Evolutionary conservation across 306 rosid species (phyloP).

Genomic region (Dicorynia guianensis): DNA sequence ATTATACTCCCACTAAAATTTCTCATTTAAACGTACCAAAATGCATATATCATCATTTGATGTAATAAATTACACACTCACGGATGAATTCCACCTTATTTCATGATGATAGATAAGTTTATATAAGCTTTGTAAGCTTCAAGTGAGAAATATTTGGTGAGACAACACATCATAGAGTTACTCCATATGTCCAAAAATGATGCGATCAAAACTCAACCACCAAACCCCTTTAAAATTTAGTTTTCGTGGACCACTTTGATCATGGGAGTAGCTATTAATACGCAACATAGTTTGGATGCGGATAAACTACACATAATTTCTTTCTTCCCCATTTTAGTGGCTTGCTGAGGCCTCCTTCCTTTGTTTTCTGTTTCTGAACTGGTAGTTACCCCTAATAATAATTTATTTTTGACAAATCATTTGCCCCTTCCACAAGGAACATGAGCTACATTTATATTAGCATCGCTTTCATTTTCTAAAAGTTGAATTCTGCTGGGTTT

Average conservation of each 20-base stretch:
- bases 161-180: no score
- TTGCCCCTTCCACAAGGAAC: constrained; percentile 40
- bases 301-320: constrained; percentile 25
- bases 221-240: no score
- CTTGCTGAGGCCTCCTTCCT: constrained; percentile 15
- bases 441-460: constrained; percentile 40
- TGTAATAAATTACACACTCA: no score
- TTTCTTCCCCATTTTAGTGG: constrained; percentile 2
- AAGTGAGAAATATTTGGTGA: no score
- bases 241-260: neutral
- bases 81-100: no score
- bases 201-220: no score
- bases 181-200: no score
- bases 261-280: neutral
- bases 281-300: constrained; percentile 4
- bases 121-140: no score
- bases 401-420: neutral
- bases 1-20: no score
- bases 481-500: constrained; percentile 15
- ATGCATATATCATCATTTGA: no score
- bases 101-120: no score
- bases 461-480: constrained; percentile 29
- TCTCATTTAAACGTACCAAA: no score
- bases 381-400: constrained; percentile 47
- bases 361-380: constrained; percentile 15